A percentile compares a stretch with the other conserved stretches of the same genome.
Conservation (phyloP, 2,329 filamentous ascomycete species). For the Incumbomyces delicatus region DNA sequence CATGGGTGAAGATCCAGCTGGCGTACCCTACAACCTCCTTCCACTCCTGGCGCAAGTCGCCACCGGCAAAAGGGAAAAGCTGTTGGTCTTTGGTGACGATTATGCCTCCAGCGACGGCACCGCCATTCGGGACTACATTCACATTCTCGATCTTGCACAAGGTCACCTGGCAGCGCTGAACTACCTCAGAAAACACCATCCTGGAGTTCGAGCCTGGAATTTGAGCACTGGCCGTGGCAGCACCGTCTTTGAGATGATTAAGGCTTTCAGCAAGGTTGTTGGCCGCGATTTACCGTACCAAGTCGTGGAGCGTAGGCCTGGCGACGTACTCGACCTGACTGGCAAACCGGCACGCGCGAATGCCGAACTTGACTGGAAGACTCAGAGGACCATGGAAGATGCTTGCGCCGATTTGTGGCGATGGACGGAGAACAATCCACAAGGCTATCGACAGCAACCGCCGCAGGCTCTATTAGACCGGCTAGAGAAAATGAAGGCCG, state of each 20-base stretch:
- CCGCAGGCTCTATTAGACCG: slow-evolving; percentile 67
- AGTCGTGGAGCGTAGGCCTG: slow-evolving; percentile 68
- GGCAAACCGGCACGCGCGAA: slow-evolving; percentile 83
- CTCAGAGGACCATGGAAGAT: slow-evolving; percentile 79
- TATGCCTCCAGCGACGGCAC: slow-evolving; percentile 86
- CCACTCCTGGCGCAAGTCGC: slow-evolving; percentile 92
- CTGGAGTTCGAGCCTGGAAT: slow-evolving; percentile 93
- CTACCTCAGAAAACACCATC: slow-evolving; percentile 72
- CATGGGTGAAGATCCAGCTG: slow-evolving; percentile 97
- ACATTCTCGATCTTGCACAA: slow-evolving; percentile 79
- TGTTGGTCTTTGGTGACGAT: slow-evolving; percentile 90
- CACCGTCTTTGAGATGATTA: slow-evolving; percentile 96
- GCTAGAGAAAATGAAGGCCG: slow-evolving; percentile 35
- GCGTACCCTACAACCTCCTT: slow-evolving; percentile 89
- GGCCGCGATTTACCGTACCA: slow-evolving; percentile 80
- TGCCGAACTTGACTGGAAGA: slow-evolving; percentile 84
- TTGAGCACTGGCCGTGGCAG: slow-evolving; percentile 87
- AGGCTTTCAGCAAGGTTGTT: slow-evolving; percentile 80
- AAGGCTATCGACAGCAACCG: slow-evolving; percentile 88
- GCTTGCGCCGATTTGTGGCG: slow-evolving; percentile 91
- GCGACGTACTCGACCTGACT: slow-evolving; percentile 90
- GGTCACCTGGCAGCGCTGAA: slow-evolving; percentile 85
- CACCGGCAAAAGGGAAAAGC: slow-evolving; percentile 86
- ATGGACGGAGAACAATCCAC: slow-evolving; percentile 94
- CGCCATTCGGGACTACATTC: slow-evolving; percentile 95